Percentiles rank a stretch among this genome's conserved stretches.
phyloP scores from a whole-genome alignment of 2,329 filamentous ascomycete genomes.

The Sporothrix globosa region DNA sequence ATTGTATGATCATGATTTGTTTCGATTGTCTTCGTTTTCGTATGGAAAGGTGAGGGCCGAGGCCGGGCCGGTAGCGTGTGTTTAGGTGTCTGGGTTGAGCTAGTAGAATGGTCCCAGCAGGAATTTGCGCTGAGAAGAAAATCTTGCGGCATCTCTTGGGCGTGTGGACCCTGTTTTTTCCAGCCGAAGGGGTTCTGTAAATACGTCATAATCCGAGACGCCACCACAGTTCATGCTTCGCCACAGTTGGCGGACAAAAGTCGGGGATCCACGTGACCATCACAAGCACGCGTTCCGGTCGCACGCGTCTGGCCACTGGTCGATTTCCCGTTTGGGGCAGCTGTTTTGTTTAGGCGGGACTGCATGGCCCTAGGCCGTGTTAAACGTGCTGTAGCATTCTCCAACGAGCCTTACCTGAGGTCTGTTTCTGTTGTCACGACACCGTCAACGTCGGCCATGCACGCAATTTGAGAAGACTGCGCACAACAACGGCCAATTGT shows the following conservation, averaged over 20 bases:
- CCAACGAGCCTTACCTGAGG: neutral
- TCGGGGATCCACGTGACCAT: neutral
- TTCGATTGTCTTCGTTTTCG: neutral
- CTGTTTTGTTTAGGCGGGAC: slow-evolving; percentile 24
- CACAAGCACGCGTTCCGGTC: slow-evolving; percentile 8
- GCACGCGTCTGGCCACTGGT: neutral
- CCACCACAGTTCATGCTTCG: neutral
- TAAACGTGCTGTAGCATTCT: slow-evolving; percentile 11
- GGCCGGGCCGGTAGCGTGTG: neutral
- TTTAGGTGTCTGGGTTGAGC: neutral
- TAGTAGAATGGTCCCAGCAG: neutral
- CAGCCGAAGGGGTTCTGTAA: neutral
- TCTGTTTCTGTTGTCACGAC: neutral
- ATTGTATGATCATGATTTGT: slow-evolving; percentile 4
- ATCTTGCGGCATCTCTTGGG: slow-evolving; percentile 4
- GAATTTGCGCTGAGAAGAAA: slow-evolving; percentile 24
- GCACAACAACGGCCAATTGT: neutral
- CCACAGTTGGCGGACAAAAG: neutral
- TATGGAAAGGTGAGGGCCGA: neutral
- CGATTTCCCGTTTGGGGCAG: slow-evolving; percentile 23
- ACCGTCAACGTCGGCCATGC: neutral
- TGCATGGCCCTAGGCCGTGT: neutral
- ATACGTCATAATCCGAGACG: slow-evolving; percentile 20
- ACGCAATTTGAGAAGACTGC: neutral
- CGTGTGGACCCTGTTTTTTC: slow-evolving; percentile 3